These are phyloP conservation scores for Aquilaria malaccensis DNA, from an alignment of 345 rosid genomes.

Conservation along the genomic window DNA sequence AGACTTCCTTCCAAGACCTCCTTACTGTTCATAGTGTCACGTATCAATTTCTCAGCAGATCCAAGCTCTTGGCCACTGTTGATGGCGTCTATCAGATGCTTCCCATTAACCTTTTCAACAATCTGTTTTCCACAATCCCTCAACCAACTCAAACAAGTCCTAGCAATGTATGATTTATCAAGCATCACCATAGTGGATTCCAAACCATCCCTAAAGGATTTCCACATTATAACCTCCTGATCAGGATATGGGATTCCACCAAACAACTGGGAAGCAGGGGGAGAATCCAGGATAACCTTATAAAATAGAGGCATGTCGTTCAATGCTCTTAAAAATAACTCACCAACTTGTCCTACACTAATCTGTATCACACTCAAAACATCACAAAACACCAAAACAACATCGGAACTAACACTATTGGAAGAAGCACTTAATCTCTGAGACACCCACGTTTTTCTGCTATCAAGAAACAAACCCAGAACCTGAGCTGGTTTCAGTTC, in stretches of 20 bases:
- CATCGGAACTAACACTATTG: slow-evolving; percentile 27
- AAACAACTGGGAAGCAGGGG: slow-evolving; percentile 89
- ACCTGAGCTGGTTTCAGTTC: slow-evolving; percentile 69
- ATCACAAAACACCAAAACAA: slow-evolving; percentile 62
- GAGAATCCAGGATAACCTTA: slow-evolving; percentile 71
- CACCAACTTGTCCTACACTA: slow-evolving; percentile 84
- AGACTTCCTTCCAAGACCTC: slow-evolving; percentile 80
- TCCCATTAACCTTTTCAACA: slow-evolving; percentile 56
- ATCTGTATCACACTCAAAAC: slow-evolving; percentile 71
- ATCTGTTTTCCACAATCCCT: slow-evolving; percentile 60
- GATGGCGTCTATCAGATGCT: slow-evolving; percentile 58
- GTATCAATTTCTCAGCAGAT: slow-evolving; percentile 64
- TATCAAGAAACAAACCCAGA: slow-evolving; percentile 64
- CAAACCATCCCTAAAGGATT: slow-evolving; percentile 65
- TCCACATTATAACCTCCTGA: slow-evolving; percentile 90
- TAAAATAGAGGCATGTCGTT: slow-evolving; percentile 91
- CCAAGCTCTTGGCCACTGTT: slow-evolving; percentile 70
- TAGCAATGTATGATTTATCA: slow-evolving; percentile 47
- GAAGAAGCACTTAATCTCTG: slow-evolving; percentile 52
- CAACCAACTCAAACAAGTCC: slow-evolving; percentile 75
- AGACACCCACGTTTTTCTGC: slow-evolving; percentile 70
- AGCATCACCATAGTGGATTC: slow-evolving; percentile 54
- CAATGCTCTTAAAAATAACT: slow-evolving; percentile 80
- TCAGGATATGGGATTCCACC: slow-evolving; percentile 96
- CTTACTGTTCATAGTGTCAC: slow-evolving; percentile 82